Conservation (phyloP, 495 filamentous ascomycete species). For the Aspergillus campestris region DNA sequence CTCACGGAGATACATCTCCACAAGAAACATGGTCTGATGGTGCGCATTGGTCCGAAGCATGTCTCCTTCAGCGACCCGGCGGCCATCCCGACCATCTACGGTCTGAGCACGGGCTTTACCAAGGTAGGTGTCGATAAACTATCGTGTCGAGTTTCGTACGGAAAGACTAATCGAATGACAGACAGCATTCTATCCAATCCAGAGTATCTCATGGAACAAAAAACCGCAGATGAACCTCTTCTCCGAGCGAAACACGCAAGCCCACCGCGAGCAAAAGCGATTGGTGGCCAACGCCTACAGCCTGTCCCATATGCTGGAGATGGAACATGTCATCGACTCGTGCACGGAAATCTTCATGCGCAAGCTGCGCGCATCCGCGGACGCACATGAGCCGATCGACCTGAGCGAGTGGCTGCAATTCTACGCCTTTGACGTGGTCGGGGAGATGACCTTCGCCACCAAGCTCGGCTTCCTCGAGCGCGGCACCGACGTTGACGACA, state of each 20-base stretch:
- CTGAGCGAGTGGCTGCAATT: slow-evolving; percentile 37
- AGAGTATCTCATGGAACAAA: slow-evolving; percentile 24
- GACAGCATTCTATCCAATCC: slow-evolving; percentile 37
- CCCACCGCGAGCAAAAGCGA: slow-evolving; percentile 23
- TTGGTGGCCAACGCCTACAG: slow-evolving; percentile 24
- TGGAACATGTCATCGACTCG: slow-evolving; percentile 27
- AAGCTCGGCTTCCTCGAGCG: slow-evolving; percentile 33
- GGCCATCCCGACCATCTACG: slow-evolving; percentile 31
- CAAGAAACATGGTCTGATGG: slow-evolving; percentile 28
- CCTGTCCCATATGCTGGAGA: slow-evolving; percentile 22
- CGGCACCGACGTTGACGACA: slow-evolving; percentile 30
- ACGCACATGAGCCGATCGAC: slow-evolving; percentile 18
- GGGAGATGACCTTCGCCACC: slow-evolving; percentile 26
- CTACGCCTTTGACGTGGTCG: slow-evolving; percentile 40
- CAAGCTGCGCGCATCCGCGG: slow-evolving; percentile 11
- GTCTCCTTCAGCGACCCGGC: slow-evolving; percentile 30
- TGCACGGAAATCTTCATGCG: slow-evolving; percentile 20
- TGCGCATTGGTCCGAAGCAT: slow-evolving; percentile 32
- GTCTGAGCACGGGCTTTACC: slow-evolving; percentile 25
- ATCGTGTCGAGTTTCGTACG: not conserved
- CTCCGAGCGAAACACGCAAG: slow-evolving; percentile 18
- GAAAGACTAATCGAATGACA: slow-evolving; percentile 3
- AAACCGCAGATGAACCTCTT: slow-evolving; percentile 27
- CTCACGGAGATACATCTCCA: slow-evolving; percentile 24
- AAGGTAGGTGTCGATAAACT: slow-evolving; percentile 18